phyloP scores from a whole-genome alignment of 495 filamentous ascomycete genomes.

The Collariella sp. region DNA sequence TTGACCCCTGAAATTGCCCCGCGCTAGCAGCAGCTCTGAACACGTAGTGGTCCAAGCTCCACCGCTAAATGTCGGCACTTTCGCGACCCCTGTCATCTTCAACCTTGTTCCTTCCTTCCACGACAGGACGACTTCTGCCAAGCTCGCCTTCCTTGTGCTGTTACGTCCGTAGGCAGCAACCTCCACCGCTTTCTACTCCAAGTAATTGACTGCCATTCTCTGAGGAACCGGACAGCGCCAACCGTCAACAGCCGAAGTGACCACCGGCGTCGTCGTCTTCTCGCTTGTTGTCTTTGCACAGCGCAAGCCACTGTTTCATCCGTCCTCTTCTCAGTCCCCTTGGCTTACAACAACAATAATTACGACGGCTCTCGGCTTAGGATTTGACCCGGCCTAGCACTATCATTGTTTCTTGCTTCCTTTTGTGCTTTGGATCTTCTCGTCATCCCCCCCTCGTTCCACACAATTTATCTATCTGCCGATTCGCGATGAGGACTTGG shows the following conservation, averaged over 20 bases:
- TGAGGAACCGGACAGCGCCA: background rate
- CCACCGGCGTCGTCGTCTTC: too few relatives aligned
- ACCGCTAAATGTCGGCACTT: conserved; percentile 1
- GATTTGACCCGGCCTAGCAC: too few relatives aligned
- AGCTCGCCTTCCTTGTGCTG: background rate
- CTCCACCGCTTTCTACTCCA: background rate
- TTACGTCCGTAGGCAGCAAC: conserved; percentile 15
- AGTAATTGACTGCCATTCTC: conserved; percentile 2
- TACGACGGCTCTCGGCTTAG: too few relatives aligned
- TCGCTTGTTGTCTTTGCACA: too few relatives aligned
- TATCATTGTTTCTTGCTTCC: too few relatives aligned
- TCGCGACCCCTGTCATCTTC: background rate
- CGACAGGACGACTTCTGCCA: background rate
- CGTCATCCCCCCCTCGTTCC: background rate
- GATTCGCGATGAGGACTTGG: background rate
- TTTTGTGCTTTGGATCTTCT: too few relatives aligned
- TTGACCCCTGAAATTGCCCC: background rate
- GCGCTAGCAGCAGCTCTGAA: background rate
- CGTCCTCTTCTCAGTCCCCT: too few relatives aligned
- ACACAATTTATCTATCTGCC: background rate
- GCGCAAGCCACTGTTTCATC: too few relatives aligned
- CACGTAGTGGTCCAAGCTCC: background rate
- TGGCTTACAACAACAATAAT: too few relatives aligned
- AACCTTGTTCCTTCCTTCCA: background rate
- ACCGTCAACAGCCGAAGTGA: too few relatives aligned